Evolutionary conservation across 495 filamentous ascomycete genomes (phyloP).

Genomic region (Elaphomyces granulatus): DNA sequence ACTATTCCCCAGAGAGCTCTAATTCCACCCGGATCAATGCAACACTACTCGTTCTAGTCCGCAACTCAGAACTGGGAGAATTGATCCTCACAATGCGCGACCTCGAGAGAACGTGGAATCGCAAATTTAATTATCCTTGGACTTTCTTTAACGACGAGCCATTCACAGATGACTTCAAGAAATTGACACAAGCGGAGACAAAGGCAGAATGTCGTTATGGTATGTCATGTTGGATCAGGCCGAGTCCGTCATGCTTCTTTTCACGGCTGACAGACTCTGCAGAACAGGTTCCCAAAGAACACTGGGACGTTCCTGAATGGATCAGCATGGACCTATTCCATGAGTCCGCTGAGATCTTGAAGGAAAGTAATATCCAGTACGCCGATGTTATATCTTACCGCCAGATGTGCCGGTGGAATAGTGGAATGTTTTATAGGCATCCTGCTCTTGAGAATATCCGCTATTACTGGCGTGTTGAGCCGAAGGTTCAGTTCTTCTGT

Average conservation of each 20-base stretch:
- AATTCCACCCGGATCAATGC: constrained; percentile 79
- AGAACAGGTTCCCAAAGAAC: constrained; percentile 82
- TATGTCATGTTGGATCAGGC: constrained; percentile 20
- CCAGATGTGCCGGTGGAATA: constrained; percentile 99
- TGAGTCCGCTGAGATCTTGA: constrained; percentile 70
- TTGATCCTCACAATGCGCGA: constrained; percentile 80
- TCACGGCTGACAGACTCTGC: constrained; percentile 8
- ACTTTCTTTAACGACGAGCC: constrained; percentile 97
- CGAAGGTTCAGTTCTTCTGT: constrained; percentile 99
- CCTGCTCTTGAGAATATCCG: constrained; percentile 65
- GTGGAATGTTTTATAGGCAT: constrained; percentile 93
- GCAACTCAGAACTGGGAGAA: constrained; percentile 74
- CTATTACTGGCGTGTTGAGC: constrained; percentile 99
- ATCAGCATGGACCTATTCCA: constrained; percentile 76
- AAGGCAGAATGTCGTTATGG: constrained; percentile 78
- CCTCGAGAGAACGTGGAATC: constrained; percentile 90
- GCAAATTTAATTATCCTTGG: constrained; percentile 99
- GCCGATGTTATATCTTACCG: constrained; percentile 80
- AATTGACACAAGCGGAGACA: constrained; percentile 56
- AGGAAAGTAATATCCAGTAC: constrained; percentile 81
- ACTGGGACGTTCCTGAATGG: constrained; percentile 88
- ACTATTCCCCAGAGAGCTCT: constrained; percentile 56
- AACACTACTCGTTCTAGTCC: constrained; percentile 78
- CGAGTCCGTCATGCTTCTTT: neutral
- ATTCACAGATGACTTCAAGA: constrained; percentile 92